Evolutionary conservation across 1,284 basidiomycete species (phyloP), one percentile per base, ranked within the genome.

Genomic region (Somion occarium): DNA sequence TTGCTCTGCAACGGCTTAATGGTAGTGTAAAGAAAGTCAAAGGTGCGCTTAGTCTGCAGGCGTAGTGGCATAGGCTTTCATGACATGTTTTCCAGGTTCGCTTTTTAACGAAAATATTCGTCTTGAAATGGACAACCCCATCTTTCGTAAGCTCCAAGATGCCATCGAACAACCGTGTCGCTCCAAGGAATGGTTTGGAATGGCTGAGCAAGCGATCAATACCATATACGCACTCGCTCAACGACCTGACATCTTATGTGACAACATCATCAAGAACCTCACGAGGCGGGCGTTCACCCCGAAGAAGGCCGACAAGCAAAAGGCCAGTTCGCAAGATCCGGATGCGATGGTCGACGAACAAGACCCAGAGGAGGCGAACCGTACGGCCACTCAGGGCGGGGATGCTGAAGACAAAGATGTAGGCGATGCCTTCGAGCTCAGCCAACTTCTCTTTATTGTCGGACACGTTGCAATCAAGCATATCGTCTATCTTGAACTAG

Each of bases 391-490:
- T 30, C 56, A 58, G 18, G 50, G 49, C 15, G 19, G 42, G 13
- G 37, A 49, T n/a, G 60, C 59, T 3, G 66, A 69, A 25, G 69
- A 67, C 52, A 75, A 77, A 47, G 87, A 91, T 55, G 62, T 79
- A 1, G 85, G 85, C 0, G 88, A 94, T 55, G 85, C 89, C 0
- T 98, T 96, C 66, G 80, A 85, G 53, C 78, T 99, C 15, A 91
- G 89, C 50, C 95, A 98, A 65, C 78, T 98, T 18, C 73, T 99
- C 5, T 99, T 98, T 64, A 80, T 92, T 38, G 93, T 98, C 3
- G 97, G 96, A 0, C 96, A 99, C 67, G 90, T 97, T 18, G 93
- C 94, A 4, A 91, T 99, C 70, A 98, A 98, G 69, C 94, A 99
- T 56, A 93, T 98, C 51, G 94, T 97, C 22, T 97, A 93, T 66